These are phyloP conservation scores for Diaporthe batatas DNA, from an alignment of 2,329 filamentous ascomycete genomes.

Conservation along the genomic window DNA sequence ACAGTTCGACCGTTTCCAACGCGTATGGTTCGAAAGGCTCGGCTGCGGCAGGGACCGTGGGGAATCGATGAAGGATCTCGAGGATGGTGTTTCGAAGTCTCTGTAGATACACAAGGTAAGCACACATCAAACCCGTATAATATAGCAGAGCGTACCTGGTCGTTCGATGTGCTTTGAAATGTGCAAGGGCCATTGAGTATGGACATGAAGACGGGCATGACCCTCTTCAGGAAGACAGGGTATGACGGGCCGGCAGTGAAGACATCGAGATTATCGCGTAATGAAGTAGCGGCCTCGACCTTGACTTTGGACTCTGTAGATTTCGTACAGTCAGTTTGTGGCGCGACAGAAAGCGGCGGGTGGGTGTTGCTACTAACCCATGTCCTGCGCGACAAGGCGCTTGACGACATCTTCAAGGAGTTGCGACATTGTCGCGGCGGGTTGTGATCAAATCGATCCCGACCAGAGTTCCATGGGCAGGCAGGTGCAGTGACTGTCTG, in stretches of 20 bases:
- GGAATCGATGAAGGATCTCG: conserved; percentile 91
- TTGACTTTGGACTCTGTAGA: conserved; percentile 82
- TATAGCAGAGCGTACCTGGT: conserved; percentile 74
- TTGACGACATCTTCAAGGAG: conserved; percentile 74
- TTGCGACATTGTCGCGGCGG: conserved; percentile 71
- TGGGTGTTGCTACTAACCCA: conserved; percentile 57
- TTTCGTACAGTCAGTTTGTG: conserved; percentile 40
- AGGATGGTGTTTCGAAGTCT: conserved; percentile 94
- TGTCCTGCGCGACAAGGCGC: conserved; percentile 68
- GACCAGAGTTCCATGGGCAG: conserved; percentile 41
- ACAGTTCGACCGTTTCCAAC: conserved; percentile 86
- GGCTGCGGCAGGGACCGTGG: conserved; percentile 75
- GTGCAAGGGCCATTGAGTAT: conserved; percentile 88
- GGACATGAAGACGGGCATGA: conserved; percentile 90
- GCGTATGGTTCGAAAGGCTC: conserved; percentile 92
- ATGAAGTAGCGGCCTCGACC: conserved; percentile 83
- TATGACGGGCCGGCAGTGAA: conserved; percentile 86
- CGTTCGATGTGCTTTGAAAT: conserved; percentile 89
- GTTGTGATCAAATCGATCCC: conserved; percentile 17
- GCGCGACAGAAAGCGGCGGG: neutral
- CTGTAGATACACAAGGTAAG: conserved; percentile 56
- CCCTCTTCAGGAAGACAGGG: conserved; percentile 82
- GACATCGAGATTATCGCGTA: conserved; percentile 92
- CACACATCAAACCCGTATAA: conserved; percentile 9
- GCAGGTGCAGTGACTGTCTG: neutral